Evolutionary conservation across 768 basidiomycete genomes (phyloP), one percentile per base, ranked within the genome.

Genomic region (Scleroderma bovista): DNA sequence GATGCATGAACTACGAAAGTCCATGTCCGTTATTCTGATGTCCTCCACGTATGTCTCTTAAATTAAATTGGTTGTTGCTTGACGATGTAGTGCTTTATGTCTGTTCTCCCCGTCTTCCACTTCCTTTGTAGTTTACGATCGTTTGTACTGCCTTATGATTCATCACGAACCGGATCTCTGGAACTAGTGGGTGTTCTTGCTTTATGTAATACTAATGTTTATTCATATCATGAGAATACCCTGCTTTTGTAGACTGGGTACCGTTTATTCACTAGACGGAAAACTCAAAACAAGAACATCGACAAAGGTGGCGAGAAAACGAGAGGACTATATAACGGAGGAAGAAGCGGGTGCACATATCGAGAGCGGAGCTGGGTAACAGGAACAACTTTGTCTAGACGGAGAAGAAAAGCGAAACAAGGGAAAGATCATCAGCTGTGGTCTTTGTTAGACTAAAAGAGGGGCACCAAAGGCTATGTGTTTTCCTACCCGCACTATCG

Each of bases 351-450:
- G 11, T 57, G 60, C 60, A 54, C 65, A 69, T 65, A 65, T 69
- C 65, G 67, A 66, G 62, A 67, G 67, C 65, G 60, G 67, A 66
- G 53, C 47, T 37, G 61, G 67, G 65, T 67, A 69, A 69, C 63
- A 63, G 50, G 53, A 65, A 56, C 63, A 67, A 57, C 57, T 17
- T 15, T 3, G 15, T 29, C 4, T 29, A 20, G 26, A 29, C 43
- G 54, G 51, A 47, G 44, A 63, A 48, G 57, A 51, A 44, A 59
- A 1, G 15, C 20, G 50, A 20, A 48, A 46, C 22, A 52, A 58
- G 44, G 46, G 54, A 32, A 58, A 59, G n/a, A n/a, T n/a, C 6
- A 36, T 36, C n/a, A 36, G 6, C 13, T n/a, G 34, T 36, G 13
- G 12, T 6, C 26, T n/a, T 29, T 29, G 26, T 5, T 9, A 9